Conservation (phyloP, 1,284 basidiomycete genomes). For the Rhodotorula sp. region DNA sequence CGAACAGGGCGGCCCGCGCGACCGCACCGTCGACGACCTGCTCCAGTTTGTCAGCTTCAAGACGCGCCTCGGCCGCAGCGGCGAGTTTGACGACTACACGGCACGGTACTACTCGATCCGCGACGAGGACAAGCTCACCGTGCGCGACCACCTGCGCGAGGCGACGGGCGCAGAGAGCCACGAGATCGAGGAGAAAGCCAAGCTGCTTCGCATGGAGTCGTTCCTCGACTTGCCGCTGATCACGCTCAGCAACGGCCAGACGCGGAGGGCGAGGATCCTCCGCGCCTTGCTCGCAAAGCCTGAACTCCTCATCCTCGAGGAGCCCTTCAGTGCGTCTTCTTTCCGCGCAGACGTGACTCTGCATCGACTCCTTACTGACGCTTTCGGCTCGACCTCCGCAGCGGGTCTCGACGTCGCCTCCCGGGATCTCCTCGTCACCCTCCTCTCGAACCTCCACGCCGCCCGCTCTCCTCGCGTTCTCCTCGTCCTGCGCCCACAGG, state of each 20-base stretch:
- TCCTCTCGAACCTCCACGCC: conserved; percentile 64
- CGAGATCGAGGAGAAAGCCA: conserved; percentile 51
- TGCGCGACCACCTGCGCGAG: conserved; percentile 63
- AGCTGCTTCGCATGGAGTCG: conserved; percentile 43
- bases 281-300: conserved; percentile 72
- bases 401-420: conserved; percentile 67
- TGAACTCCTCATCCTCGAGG: conserved; percentile 75
- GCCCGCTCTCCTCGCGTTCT: conserved; percentile 60
- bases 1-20: conserved; percentile 28
- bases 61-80: conserved; percentile 54
- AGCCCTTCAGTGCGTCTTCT: conserved; percentile 66
- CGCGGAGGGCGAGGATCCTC: conserved; percentile 77
- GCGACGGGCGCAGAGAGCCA: not conserved
- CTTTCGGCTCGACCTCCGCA: conserved; percentile 46
- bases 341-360: not conserved
- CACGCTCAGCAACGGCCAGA: conserved; percentile 89
- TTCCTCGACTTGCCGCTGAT: conserved; percentile 79
- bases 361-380: not conserved
- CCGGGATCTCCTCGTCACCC: conserved; percentile 60
- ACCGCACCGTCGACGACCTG: conserved; percentile 35
- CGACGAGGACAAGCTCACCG: conserved; percentile 74
- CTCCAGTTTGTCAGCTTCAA: conserved; percentile 43
- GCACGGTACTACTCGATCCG: conserved; percentile 81
- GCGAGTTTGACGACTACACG: conserved; percentile 87
- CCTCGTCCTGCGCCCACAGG: conserved; percentile 76